phyloP scores from a whole-genome alignment of 805 yeast species.

The Kodamaea lidongshanica region DNA sequence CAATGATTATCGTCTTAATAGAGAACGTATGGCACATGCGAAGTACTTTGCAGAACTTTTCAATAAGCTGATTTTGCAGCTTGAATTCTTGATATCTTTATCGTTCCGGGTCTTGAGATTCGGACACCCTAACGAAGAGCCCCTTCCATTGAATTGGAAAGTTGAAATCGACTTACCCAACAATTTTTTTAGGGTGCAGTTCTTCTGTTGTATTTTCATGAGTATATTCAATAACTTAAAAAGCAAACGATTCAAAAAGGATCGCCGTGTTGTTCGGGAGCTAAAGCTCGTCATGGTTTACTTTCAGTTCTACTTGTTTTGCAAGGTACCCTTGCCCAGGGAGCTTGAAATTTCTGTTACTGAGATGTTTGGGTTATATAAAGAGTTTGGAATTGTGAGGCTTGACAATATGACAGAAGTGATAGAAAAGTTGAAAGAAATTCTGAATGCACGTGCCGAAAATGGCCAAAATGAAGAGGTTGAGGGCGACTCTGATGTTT shows the following conservation, averaged over 20 bases:
- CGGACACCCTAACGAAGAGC: slow-evolving; percentile 58
- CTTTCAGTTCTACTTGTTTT: slow-evolving; percentile 65
- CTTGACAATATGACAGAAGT: slow-evolving; percentile 39
- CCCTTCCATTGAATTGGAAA: slow-evolving; percentile 43
- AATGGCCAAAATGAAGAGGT: neutral
- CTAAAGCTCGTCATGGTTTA: no score
- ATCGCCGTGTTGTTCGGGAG: slow-evolving; percentile 25
- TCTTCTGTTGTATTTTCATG: slow-evolving; percentile 32
- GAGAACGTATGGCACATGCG: slow-evolving; percentile 56
- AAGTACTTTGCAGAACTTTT: slow-evolving; percentile 55
- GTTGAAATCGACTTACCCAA: slow-evolving; percentile 54
- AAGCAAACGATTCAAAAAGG: slow-evolving; percentile 3
- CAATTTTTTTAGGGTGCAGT: slow-evolving; percentile 65
- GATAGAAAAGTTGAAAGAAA: slow-evolving; percentile 30
- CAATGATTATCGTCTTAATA: slow-evolving; percentile 52
- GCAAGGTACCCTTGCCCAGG: slow-evolving; percentile 61
- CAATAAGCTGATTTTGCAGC: slow-evolving; percentile 42
- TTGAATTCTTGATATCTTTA: slow-evolving; percentile 43
- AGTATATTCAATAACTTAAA: slow-evolving; percentile 12
- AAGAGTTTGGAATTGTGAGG: slow-evolving; percentile 28
- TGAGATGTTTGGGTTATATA: slow-evolving; percentile 32
- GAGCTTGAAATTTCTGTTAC: slow-evolving; percentile 53
- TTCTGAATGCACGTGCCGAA: slow-evolving; percentile 8
- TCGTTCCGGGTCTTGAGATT: slow-evolving; percentile 52
- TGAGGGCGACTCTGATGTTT: slow-evolving; percentile 10